Percentiles rank a stretch among this genome's conserved stretches.
Conservation (phyloP, 441 rosid species). For the Caryocar brasiliense region DNA sequence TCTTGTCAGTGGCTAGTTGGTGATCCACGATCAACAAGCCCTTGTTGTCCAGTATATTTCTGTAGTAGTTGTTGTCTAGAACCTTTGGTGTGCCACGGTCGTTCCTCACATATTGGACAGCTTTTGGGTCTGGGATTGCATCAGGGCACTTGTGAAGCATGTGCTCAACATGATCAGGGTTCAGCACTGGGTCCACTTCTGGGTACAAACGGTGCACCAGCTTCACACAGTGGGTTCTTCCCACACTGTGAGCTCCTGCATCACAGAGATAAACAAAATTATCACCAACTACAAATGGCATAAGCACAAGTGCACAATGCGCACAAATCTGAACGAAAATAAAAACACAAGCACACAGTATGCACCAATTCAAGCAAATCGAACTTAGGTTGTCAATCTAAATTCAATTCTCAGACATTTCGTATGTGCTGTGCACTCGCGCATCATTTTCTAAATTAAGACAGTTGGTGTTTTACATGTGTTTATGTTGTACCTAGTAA, state of each 20-base stretch:
- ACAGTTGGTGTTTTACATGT: neutral
- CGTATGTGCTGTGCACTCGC: no score
- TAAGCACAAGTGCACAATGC: no score
- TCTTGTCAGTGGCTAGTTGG: constrained; percentile 73
- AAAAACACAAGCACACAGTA: no score
- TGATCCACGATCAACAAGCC: constrained; percentile 86
- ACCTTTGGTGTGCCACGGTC: constrained; percentile 93
- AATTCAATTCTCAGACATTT: no score
- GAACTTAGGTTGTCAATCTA: no score
- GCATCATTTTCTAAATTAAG: no score
- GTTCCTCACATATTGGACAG: constrained; percentile 91
- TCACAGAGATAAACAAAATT: neutral
- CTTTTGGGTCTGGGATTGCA: constrained; percentile 87
- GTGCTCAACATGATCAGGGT: constrained; percentile 77
- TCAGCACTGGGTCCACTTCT: constrained; percentile 64
- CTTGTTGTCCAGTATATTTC: constrained; percentile 86
- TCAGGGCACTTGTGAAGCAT: constrained; percentile 90
- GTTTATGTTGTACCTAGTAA: constrained; percentile 47
- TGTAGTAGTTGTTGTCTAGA: constrained; percentile 90
- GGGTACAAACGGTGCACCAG: constrained; percentile 90
- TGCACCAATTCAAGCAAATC: no score
- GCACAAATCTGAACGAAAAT: no score
- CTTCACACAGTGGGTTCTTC: constrained; percentile 92
- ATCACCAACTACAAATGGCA: no score
- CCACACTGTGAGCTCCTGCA: constrained; percentile 85